phyloP scores from a whole-genome alignment of 768 basidiomycete genomes.

The Serendipita sp. region DNA sequence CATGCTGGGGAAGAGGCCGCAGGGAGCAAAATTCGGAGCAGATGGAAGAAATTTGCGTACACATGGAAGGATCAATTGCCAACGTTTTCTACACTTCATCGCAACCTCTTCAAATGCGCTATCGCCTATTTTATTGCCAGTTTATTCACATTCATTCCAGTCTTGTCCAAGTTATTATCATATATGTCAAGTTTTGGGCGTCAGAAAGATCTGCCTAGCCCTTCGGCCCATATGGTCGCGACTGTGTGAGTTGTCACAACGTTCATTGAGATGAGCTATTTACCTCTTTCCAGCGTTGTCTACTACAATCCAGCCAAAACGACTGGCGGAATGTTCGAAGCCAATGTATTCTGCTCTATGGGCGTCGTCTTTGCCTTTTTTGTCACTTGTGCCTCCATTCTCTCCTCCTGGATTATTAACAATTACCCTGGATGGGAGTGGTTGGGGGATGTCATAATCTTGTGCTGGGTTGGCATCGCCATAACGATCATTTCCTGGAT shows the following conservation, averaged over 20 bases:
- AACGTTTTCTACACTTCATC: conserved; percentile 27
- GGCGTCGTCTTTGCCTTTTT: conserved; percentile 55
- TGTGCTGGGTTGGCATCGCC: conserved; percentile 70
- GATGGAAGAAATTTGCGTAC: not conserved
- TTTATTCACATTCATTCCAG: conserved; percentile 79
- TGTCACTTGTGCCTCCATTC: conserved; percentile 61
- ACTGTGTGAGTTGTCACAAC: conserved; percentile 51
- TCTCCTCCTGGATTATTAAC: conserved; percentile 68
- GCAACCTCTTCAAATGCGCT: conserved; percentile 76
- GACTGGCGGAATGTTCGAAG: conserved; percentile 83
- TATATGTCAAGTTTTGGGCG: conserved; percentile 30
- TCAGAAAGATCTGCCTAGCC: conserved; percentile 42
- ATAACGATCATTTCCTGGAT: conserved; percentile 77
- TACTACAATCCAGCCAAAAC: conserved; percentile 95
- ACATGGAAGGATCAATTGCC: conserved; percentile 9
- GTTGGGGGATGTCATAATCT: conserved; percentile 56
- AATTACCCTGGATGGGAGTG: conserved; percentile 51
- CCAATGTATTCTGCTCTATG: conserved; percentile 62
- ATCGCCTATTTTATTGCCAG: conserved; percentile 82
- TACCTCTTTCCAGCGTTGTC: conserved; percentile 34
- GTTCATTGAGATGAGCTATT: not conserved
- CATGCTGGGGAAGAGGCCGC: not conserved
- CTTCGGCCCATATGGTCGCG: conserved; percentile 82
- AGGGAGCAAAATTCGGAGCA: not conserved
- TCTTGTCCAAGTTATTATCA: conserved; percentile 52